These are phyloP conservation scores for Colletotrichum australisinense DNA, from an alignment of 2,329 filamentous ascomycete species.

Conservation along the genomic window DNA sequence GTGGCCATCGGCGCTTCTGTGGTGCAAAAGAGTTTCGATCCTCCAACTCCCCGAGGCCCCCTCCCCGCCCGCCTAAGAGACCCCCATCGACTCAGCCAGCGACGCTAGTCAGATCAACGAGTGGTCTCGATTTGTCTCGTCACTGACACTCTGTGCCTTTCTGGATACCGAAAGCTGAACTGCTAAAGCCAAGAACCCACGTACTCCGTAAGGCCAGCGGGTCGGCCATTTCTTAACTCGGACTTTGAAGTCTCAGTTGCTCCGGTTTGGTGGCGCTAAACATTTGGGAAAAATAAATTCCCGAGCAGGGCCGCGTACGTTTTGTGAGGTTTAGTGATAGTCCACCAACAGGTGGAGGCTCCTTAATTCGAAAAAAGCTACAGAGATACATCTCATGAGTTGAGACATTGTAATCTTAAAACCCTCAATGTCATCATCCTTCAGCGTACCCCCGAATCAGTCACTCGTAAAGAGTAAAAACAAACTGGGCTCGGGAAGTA, in stretches of 20 bases:
- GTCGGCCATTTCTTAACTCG: not conserved
- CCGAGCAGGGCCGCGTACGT: not conserved
- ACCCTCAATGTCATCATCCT: not conserved
- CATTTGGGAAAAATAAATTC: not conserved
- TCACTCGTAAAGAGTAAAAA: not conserved
- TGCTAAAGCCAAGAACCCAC: not conserved
- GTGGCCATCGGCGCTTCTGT: not conserved
- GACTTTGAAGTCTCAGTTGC: slow-evolving; percentile 5
- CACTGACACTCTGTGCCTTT: not conserved
- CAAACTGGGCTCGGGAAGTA: no score
- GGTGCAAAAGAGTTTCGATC: not conserved
- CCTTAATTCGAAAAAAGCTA: not conserved
- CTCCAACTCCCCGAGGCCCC: not conserved
- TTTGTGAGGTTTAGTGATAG: not conserved
- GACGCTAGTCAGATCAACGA: not conserved
- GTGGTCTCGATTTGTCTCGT: not conserved
- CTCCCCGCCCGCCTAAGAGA: no score
- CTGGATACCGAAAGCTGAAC: not conserved
- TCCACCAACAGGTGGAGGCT: not conserved
- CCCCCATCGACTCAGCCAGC: not conserved
- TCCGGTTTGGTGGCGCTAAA: not conserved
- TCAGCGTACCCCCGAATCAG: not conserved
- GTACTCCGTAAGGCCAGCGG: not conserved
- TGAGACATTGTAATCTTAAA: not conserved
- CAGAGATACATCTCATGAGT: not conserved